These are phyloP conservation scores for Tetrapisispora pingtungensis DNA, from an alignment of 805 yeast species.

Conservation along the genomic window DNA sequence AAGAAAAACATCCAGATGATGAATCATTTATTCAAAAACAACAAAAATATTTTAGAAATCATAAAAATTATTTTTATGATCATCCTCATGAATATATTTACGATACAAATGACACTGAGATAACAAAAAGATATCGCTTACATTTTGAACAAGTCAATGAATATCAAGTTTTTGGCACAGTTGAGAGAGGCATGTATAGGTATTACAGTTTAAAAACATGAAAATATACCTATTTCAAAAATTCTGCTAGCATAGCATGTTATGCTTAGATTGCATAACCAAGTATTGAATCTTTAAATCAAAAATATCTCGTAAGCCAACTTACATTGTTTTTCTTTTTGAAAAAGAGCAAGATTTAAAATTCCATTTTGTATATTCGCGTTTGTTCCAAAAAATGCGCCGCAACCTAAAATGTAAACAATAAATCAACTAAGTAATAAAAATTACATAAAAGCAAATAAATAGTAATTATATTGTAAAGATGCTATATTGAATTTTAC, in stretches of 20 bases:
- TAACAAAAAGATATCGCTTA: slow-evolving; percentile 18
- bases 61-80: slow-evolving; percentile 9
- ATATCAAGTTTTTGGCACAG: slow-evolving; percentile 33
- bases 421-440: neutral
- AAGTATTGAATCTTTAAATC: too few relatives aligned
- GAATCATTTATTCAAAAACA: neutral
- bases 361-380: neutral
- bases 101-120: slow-evolving; percentile 19
- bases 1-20: neutral
- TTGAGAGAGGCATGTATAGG: slow-evolving; percentile 37
- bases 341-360: too few relatives aligned
- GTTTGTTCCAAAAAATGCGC: neutral
- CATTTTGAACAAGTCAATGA: slow-evolving; percentile 28
- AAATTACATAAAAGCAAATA: neutral
- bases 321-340: too few relatives aligned
- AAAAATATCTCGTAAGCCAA: too few relatives aligned
- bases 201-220: slow-evolving; percentile 34
- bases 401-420: neutral
- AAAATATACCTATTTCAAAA: too few relatives aligned
- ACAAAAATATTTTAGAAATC: neutral
- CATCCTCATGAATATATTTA: slow-evolving; percentile 22
- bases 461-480: neutral
- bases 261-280: too few relatives aligned
- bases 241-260: too few relatives aligned
- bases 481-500: too few relatives aligned